phyloP scores from a whole-genome alignment of 257 asterid species.

The Gentiana dahurica region DNA sequence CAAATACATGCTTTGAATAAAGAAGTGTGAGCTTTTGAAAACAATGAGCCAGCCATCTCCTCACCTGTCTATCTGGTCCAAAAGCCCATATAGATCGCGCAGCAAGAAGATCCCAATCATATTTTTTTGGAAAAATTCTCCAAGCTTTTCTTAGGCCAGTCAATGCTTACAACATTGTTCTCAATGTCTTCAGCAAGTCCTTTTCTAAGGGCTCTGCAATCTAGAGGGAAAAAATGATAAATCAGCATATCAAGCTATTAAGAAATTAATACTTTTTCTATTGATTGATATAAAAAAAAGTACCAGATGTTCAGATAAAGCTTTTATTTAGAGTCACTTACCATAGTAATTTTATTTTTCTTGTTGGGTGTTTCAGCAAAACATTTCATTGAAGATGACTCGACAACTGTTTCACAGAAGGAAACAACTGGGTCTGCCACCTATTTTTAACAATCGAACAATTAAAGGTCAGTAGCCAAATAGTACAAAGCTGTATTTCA shows the following conservation, averaged over 20 bases:
- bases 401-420: constrained; percentile 96
- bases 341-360: constrained; percentile 97
- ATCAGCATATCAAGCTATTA: constrained; percentile 5
- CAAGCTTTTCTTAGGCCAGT: constrained; percentile 89
- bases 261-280: no score
- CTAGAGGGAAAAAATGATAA: constrained; percentile 26
- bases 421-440: constrained; percentile 99
- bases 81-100: constrained; percentile 99
- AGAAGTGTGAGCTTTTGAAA: no score
- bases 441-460: constrained; percentile 21
- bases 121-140: constrained; percentile 83
- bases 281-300: no score
- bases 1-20: no score
- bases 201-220: constrained; percentile 97
- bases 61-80: constrained; percentile 96
- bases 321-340: constrained; percentile 15
- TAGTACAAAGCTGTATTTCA: not conserved
- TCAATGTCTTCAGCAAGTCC: constrained; percentile 98
- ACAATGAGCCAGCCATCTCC: not conserved
- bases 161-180: constrained; percentile 79
- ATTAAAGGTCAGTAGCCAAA: constrained; percentile 1
- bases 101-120: constrained; percentile 99
- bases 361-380: constrained; percentile 98
- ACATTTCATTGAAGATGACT: constrained; percentile 94
- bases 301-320: not conserved